Percentiles rank a stretch among this genome's conserved stretches.
Conservation (phyloP, 2,329 filamentous ascomycete genomes). For the Colletotrichum filicis region DNA sequence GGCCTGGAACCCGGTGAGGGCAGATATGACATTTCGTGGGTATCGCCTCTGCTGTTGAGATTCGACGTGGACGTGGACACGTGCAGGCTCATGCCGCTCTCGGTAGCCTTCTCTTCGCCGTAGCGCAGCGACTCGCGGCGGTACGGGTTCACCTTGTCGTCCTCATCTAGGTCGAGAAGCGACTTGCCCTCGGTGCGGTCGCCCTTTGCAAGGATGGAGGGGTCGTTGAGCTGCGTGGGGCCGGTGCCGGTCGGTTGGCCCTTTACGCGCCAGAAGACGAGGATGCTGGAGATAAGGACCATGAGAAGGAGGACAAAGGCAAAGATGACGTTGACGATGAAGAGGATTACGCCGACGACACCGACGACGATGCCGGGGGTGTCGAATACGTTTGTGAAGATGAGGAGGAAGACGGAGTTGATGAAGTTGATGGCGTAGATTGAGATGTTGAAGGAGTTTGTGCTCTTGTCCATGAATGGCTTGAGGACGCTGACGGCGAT, state of each 20-base stretch:
- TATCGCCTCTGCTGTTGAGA: not conserved
- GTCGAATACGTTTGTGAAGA: slow-evolving; percentile 89
- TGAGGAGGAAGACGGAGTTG: slow-evolving; percentile 87
- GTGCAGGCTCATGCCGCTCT: slow-evolving; percentile 11
- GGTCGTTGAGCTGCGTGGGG: slow-evolving; percentile 88
- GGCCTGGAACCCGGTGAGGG: slow-evolving; percentile 16
- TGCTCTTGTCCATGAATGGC: slow-evolving; percentile 99
- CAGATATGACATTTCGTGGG: slow-evolving; percentile 26
- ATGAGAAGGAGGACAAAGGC: slow-evolving; percentile 85
- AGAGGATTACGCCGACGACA: slow-evolving; percentile 89
- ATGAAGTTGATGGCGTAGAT: slow-evolving; percentile 92
- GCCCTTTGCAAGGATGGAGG: slow-evolving; percentile 88
- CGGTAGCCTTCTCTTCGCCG: slow-evolving; percentile 22
- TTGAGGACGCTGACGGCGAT: slow-evolving; percentile 83
- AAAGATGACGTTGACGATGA: slow-evolving; percentile 89
- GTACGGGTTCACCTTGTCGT: slow-evolving; percentile 46
- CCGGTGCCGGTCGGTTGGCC: slow-evolving; percentile 71
- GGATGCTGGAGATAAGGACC: slow-evolving; percentile 68
- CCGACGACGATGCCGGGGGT: slow-evolving; percentile 86
- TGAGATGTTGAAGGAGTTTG: slow-evolving; percentile 94
- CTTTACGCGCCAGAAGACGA: slow-evolving; percentile 89
- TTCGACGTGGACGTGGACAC: not conserved
- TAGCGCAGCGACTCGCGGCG: slow-evolving; percentile 23
- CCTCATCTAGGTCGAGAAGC: slow-evolving; percentile 53
- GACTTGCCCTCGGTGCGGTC: slow-evolving; percentile 65